Evolutionary conservation across 1,284 basidiomycete species (phyloP).

Genomic region (Tilletia setariae): DNA sequence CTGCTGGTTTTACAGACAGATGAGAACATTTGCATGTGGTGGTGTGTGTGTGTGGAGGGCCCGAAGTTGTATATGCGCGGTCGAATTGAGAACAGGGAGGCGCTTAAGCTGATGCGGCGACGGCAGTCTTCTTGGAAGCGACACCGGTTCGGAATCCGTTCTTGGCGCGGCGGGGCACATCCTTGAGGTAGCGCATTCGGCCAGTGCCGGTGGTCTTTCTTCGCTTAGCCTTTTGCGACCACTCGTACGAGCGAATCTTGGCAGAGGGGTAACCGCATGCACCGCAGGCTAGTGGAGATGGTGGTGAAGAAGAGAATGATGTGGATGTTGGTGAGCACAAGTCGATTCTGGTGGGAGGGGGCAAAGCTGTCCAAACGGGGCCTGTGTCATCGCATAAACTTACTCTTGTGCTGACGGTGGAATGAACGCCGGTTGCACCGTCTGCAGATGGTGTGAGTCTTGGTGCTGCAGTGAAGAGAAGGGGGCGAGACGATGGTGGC

Average conservation of each 20-base stretch:
- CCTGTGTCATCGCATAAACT: conserved; percentile 6
- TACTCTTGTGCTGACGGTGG: conserved; percentile 93
- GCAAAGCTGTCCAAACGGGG: neutral
- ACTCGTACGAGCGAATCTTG: conserved; percentile 92
- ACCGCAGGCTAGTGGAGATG: conserved; percentile 69
- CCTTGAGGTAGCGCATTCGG: conserved; percentile 90
- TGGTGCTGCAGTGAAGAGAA: conserved; percentile 70
- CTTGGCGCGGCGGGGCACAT: conserved; percentile 62
- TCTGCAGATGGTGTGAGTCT: conserved; percentile 80
- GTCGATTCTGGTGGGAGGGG: neutral
- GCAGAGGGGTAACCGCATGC: conserved; percentile 95
- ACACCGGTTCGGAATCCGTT: conserved; percentile 71
- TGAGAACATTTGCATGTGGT: neutral
- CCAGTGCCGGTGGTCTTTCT: conserved; percentile 97
- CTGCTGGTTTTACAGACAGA: neutral
- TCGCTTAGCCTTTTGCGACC: conserved; percentile 98
- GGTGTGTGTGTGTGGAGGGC: neutral
- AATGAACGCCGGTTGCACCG: conserved; percentile 88
- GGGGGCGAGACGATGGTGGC: neutral
- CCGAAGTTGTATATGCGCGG: neutral
- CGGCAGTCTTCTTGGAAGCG: conserved; percentile 40
- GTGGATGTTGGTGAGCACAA: neutral
- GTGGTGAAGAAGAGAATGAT: neutral
- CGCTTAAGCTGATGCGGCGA: conserved; percentile 12
- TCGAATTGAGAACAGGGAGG: neutral